Evolutionary conservation across 2,329 filamentous ascomycete genomes (phyloP).

Genomic region (Scleromitrula shiraiana): DNA sequence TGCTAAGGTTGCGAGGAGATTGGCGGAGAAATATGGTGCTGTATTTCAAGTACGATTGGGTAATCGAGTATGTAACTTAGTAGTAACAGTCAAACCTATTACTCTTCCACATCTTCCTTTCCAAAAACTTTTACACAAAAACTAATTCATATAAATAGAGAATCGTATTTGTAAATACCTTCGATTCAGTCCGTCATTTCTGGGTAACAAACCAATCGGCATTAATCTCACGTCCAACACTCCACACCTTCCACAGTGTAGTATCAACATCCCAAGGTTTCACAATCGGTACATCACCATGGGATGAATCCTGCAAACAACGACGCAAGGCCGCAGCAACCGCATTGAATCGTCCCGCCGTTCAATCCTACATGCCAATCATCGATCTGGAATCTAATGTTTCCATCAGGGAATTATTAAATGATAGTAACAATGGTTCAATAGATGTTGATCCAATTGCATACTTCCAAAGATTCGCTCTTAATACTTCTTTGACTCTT

Average conservation of each 20-base stretch:
- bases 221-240: conserved; percentile 66
- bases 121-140: neutral
- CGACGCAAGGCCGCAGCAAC: conserved; percentile 72
- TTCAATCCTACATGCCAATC: conserved; percentile 74
- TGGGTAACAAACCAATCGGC: conserved; percentile 76
- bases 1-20: conserved; percentile 10
- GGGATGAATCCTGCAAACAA: conserved; percentile 73
- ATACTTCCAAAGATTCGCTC: conserved; percentile 67
- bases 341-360: conserved; percentile 66
- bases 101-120: too few relatives aligned
- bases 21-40: conserved; percentile 12
- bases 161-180: conserved; percentile 72
- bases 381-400: conserved; percentile 68
- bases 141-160: conserved; percentile 36
- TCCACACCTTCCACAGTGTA: conserved; percentile 76
- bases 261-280: conserved; percentile 71
- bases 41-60: conserved; percentile 15
- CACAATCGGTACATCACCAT: conserved; percentile 77
- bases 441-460: conserved; percentile 61
- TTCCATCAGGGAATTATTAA: conserved; percentile 64
- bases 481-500: conserved; percentile 69
- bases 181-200: conserved; percentile 63
- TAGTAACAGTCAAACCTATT: too few relatives aligned
- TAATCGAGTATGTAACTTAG: conserved; percentile 10
- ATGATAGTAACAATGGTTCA: conserved; percentile 53